Conservation (phyloP, 208 protist species). For the Trypanosoma avium region DNA sequence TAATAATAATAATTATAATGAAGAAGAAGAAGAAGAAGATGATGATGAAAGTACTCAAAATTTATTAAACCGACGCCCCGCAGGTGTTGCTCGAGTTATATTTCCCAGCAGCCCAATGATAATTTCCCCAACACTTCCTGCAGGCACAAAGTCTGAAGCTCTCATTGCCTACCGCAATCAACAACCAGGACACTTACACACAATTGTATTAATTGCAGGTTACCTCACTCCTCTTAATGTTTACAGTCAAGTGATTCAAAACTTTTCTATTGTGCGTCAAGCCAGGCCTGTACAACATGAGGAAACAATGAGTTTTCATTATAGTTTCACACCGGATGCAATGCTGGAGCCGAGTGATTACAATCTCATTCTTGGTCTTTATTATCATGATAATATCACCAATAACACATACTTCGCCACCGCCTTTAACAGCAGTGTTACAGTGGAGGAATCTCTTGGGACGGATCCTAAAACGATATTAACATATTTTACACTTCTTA, state of each 20-base stretch:
- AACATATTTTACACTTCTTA: slow-evolving; percentile 79
- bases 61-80: slow-evolving; percentile 52
- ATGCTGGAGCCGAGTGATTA: slow-evolving; percentile 79
- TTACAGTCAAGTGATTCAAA: slow-evolving; percentile 65
- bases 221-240: slow-evolving; percentile 47
- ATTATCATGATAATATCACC: slow-evolving; percentile 55
- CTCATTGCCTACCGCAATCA: slow-evolving; percentile 79
- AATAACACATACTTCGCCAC: slow-evolving; percentile 68
- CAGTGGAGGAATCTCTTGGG: slow-evolving; percentile 59
- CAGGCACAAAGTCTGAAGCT: slow-evolving; percentile 40
- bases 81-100: slow-evolving; percentile 36
- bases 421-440: slow-evolving; percentile 77
- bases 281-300: slow-evolving; percentile 50
- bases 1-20: slow-evolving; percentile 5
- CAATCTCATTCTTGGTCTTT: slow-evolving; percentile 82
- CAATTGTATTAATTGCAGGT: slow-evolving; percentile 56
- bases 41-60: slow-evolving; percentile 26
- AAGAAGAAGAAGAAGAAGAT: slow-evolving; percentile 27
- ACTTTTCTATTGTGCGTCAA: slow-evolving; percentile 88
- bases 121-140: slow-evolving; percentile 41
- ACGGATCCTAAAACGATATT: slow-evolving; percentile 82
- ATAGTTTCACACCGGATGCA: slow-evolving; percentile 72
- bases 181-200: slow-evolving; percentile 28
- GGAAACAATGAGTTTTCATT: slow-evolving; percentile 79
- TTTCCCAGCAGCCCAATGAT: slow-evolving; percentile 51